phyloP scores from a whole-genome alignment of 2,329 filamentous ascomycete species.

The Aspergillus sp. region DNA sequence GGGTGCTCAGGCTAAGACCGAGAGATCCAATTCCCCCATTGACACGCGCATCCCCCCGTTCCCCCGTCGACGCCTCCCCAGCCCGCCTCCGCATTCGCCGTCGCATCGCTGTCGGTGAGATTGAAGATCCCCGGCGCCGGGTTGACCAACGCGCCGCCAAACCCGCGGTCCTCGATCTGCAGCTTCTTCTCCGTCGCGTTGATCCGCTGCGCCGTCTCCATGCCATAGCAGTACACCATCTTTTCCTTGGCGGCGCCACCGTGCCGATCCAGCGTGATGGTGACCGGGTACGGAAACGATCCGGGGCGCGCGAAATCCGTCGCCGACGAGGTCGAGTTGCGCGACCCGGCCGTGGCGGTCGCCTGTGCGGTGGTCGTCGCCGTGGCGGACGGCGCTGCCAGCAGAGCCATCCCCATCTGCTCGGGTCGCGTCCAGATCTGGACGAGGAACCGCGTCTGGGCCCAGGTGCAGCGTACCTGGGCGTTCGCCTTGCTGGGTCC shows the following conservation, averaged over 20 bases:
- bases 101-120: constrained; percentile 6
- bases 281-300: constrained; percentile 62
- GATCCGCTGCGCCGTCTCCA: constrained; percentile 51
- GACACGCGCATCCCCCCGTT: constrained; percentile 58
- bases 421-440: constrained; percentile 61
- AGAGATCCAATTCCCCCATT: constrained; percentile 55
- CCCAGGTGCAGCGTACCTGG: constrained; percentile 55
- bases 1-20: background rate
- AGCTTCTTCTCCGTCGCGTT: constrained; percentile 46
- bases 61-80: constrained; percentile 58
- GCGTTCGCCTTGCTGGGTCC: constrained; percentile 49
- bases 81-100: constrained; percentile 22
- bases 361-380: background rate
- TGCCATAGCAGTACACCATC: constrained; percentile 60
- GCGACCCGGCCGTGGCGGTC: constrained; percentile 17
- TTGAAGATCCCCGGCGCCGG: constrained; percentile 48
- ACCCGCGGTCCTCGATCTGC: constrained; percentile 52
- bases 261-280: constrained; percentile 60
- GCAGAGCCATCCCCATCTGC: constrained; percentile 27
- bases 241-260: constrained; percentile 55
- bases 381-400: constrained; percentile 14
- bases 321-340: constrained; percentile 32
- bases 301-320: constrained; percentile 53
- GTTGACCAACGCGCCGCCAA: constrained; percentile 53
- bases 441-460: constrained; percentile 60